phyloP scores from a whole-genome alignment of 306 rosid genomes.

The Purshia tridentata region DNA sequence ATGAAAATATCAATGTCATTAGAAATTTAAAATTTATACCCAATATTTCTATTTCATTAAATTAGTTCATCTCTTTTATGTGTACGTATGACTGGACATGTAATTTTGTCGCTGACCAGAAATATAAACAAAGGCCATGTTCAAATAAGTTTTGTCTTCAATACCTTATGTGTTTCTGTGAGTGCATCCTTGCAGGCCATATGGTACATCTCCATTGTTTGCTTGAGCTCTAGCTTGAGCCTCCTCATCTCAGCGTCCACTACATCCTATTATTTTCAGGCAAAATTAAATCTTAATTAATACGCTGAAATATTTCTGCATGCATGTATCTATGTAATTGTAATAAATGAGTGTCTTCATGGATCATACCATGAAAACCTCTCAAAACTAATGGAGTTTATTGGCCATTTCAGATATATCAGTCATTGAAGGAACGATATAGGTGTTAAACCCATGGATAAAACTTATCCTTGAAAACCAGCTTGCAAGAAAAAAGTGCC shows the following conservation, averaged over 20 bases:
- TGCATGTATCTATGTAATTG: not conserved
- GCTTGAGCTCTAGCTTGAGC: conserved; percentile 77
- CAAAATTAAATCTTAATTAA: not conserved
- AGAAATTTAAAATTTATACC: not conserved
- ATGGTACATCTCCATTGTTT: conserved; percentile 86
- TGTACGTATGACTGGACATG: not conserved
- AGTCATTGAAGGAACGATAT: not conserved
- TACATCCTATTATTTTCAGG: conserved; percentile 52
- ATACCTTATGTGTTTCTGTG: conserved; percentile 67
- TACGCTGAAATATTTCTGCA: not conserved
- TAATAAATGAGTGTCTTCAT: not conserved
- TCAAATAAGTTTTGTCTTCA: not conserved
- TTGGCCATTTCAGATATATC: not conserved
- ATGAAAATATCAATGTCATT: not conserved
- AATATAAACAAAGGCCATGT: not conserved
- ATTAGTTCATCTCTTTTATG: not conserved
- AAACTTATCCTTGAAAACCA: no score
- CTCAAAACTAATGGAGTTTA: not conserved
- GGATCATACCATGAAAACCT: not conserved
- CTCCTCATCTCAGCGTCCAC: conserved; percentile 85
- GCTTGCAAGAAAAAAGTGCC: no score
- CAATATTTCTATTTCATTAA: not conserved
- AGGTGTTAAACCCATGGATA: no score
- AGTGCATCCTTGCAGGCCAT: conserved; percentile 85
- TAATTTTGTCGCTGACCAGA: not conserved